phyloP scores from a whole-genome alignment of 148 eudicot species.

The Dianthus caryophyllus region DNA sequence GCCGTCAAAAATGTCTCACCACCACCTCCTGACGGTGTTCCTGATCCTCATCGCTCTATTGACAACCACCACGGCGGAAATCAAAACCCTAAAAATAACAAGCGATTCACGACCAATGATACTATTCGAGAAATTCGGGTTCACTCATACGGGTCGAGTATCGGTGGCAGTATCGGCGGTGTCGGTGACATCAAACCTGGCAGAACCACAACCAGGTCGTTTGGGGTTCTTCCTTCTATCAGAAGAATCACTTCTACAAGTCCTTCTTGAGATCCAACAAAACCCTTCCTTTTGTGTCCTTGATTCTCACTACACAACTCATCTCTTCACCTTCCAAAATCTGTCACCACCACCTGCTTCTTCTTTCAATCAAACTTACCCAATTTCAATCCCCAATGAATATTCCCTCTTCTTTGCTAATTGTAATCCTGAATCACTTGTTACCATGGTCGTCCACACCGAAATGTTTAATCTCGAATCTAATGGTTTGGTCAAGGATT shows the following conservation, averaged over 20 bases:
- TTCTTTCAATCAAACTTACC: constrained; percentile 42
- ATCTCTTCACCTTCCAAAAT: constrained; percentile 61
- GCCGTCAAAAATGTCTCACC: background rate
- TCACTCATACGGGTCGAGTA: constrained; percentile 71
- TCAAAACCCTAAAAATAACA: constrained; percentile 53
- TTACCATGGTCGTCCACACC: constrained; percentile 65
- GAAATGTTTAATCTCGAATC: constrained; percentile 63
- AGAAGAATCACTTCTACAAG: constrained; percentile 72
- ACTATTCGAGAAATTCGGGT: constrained; percentile 87
- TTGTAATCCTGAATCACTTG: constrained; percentile 58
- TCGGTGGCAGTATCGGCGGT: constrained; percentile 55
- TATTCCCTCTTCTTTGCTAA: constrained; percentile 77
- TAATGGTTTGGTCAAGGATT: constrained; percentile 47
- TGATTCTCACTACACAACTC: constrained; percentile 48
- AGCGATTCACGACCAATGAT: constrained; percentile 69
- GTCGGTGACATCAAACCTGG: constrained; percentile 43
- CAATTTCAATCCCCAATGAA: constrained; percentile 51
- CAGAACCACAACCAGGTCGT: constrained; percentile 52
- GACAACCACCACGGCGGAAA: constrained; percentile 50
- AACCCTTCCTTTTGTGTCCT: constrained; percentile 62
- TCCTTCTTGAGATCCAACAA: constrained; percentile 69
- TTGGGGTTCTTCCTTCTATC: constrained; percentile 83
- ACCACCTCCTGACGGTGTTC: constrained; percentile 14
- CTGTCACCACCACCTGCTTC: constrained; percentile 72
- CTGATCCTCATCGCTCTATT: constrained; percentile 26